Conservation (phyloP, 2,329 filamentous ascomycete genomes). For the Hypoxylon sp. region DNA sequence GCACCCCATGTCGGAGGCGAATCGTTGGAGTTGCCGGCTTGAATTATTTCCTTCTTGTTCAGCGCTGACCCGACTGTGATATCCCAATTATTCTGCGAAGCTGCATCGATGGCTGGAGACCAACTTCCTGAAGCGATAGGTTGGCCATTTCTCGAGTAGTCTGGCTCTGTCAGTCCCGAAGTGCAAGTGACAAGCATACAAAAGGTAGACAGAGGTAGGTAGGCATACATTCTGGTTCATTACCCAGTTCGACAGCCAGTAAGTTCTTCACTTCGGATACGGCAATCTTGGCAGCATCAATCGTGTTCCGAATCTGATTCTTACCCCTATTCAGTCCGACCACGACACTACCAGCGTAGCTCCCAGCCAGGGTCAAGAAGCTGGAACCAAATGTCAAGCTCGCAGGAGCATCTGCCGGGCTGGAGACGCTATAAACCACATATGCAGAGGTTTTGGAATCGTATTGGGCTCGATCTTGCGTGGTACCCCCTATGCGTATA, state of each 20-base stretch:
- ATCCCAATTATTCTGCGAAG: constrained; percentile 52
- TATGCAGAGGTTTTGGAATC: constrained; percentile 55
- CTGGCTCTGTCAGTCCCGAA: constrained; percentile 36
- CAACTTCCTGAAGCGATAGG: constrained; percentile 51
- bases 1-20: constrained; percentile 51
- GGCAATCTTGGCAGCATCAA: constrained; percentile 58
- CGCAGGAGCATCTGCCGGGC: constrained; percentile 56
- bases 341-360: constrained; percentile 59
- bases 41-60: constrained; percentile 48
- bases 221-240: constrained; percentile 63
- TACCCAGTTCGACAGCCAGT: constrained; percentile 63
- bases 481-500: constrained; percentile 66
- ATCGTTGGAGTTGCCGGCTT: constrained; percentile 53
- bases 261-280: constrained; percentile 57
- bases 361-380: constrained; percentile 59
- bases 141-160: constrained; percentile 48
- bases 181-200: no score
- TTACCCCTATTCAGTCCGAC: constrained; percentile 63
- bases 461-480: constrained; percentile 64
- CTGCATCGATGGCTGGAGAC: constrained; percentile 49
- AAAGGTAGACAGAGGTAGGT: neutral
- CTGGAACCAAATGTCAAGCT: constrained; percentile 61
- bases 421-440: constrained; percentile 60
- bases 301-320: constrained; percentile 62
- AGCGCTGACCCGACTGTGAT: constrained; percentile 49